Evolutionary conservation across 371 early-diverging fungal species (phyloP).

Genomic region (Coemansia sp.): DNA sequence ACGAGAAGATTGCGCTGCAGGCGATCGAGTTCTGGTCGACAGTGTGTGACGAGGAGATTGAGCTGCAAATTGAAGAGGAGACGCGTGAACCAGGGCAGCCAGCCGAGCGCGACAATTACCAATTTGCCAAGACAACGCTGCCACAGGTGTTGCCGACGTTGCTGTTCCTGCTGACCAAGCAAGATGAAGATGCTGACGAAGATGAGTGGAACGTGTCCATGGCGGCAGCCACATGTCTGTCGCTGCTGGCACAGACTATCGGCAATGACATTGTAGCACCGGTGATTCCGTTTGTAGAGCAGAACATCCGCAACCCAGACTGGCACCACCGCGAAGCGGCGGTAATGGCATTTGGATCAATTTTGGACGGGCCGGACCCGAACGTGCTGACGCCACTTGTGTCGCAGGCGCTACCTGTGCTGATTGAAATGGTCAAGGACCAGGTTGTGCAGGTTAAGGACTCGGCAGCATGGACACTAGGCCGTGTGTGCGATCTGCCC

Average conservation of each 20-base stretch:
- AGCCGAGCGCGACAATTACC: constrained; percentile 58
- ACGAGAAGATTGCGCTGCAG: constrained; percentile 86
- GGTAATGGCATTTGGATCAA: constrained; percentile 97
- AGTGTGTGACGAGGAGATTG: constrained; percentile 92
- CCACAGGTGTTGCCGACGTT: constrained; percentile 83
- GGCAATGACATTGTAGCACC: constrained; percentile 71
- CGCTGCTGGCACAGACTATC: constrained; percentile 80
- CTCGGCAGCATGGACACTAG: constrained; percentile 94
- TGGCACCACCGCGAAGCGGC: constrained; percentile 96
- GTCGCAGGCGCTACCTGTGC: constrained; percentile 78
- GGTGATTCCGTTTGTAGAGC: constrained; percentile 88
- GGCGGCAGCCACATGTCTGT: constrained; percentile 95
- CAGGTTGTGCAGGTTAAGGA: constrained; percentile 85
- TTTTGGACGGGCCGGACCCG: constrained; percentile 87
- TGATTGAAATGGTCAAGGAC: constrained; percentile 89
- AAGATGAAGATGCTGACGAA: constrained; percentile 96
- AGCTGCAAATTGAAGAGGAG: constrained; percentile 61
- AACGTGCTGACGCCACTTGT: constrained; percentile 71
- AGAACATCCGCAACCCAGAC: constrained; percentile 74
- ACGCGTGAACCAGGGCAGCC: constrained; percentile 58
- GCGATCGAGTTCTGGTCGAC: constrained; percentile 99
- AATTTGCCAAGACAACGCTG: constrained; percentile 79
- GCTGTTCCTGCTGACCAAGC: constrained; percentile 81
- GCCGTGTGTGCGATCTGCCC: constrained; percentile 80
- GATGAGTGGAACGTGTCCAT: constrained; percentile 96